Conservation (phyloP, 2,329 filamentous ascomycete species). For the Elsinoe arachidis region DNA sequence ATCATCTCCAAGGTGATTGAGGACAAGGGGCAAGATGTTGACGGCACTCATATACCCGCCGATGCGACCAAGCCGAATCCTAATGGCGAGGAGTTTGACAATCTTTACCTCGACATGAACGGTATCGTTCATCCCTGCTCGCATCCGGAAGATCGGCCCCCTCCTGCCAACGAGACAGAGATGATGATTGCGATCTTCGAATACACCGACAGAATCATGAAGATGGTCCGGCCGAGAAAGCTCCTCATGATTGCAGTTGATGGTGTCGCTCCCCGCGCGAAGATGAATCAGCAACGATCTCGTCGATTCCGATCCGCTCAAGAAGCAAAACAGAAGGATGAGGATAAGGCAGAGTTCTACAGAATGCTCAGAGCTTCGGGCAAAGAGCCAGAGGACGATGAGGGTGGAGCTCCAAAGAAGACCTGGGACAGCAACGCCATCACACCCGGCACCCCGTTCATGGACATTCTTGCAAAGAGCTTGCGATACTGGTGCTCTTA, state of each 20-base stretch:
- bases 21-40: slow-evolving; percentile 70
- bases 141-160: slow-evolving; percentile 85
- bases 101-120: slow-evolving; percentile 98
- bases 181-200: slow-evolving; percentile 99
- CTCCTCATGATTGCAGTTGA: slow-evolving; percentile 97
- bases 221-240: slow-evolving; percentile 95
- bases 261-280: slow-evolving; percentile 91
- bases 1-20: slow-evolving; percentile 89
- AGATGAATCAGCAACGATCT: slow-evolving; percentile 99
- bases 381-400: slow-evolving; percentile 26
- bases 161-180: slow-evolving; percentile 89
- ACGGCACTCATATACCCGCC: slow-evolving; percentile 75
- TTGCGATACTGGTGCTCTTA: slow-evolving; percentile 95
- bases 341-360: slow-evolving; percentile 78
- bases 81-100: slow-evolving; percentile 96
- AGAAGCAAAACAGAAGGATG: slow-evolving; percentile 88
- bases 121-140: slow-evolving; percentile 98
- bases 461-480: slow-evolving; percentile 87
- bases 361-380: slow-evolving; percentile 69
- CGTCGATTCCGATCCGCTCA: slow-evolving; percentile 89
- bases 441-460: slow-evolving; percentile 95
- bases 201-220: slow-evolving; percentile 97
- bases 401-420: slow-evolving; percentile 61
- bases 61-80: slow-evolving; percentile 81
- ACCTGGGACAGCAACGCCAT: slow-evolving; percentile 87